Evolutionary conservation across 2,329 filamentous ascomycete species (phyloP), one percentile per base, ranked within the genome.

Genomic region (Trichoderma cornu-damae): DNA sequence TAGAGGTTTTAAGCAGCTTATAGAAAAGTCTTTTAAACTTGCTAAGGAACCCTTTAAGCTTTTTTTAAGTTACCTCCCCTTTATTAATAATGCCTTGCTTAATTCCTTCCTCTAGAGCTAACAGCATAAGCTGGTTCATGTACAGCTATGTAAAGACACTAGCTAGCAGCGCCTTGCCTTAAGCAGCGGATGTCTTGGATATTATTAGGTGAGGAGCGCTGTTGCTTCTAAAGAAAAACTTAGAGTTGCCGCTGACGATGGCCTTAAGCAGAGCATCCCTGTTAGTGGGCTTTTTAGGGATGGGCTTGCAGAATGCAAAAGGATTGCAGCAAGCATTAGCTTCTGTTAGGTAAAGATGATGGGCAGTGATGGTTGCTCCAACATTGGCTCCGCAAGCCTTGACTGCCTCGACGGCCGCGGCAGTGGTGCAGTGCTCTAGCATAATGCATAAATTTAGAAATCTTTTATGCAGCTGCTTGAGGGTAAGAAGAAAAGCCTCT

Each of bases 341-440:
- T 14, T 89, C 84, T 11, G 87, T 90, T 30, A 96, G 79, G 63
- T 83, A 90, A 20, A 96, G 77, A 67, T 96, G 91, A 68, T 96
- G 91, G 2, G 90, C 89, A 0, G 91, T 96, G 63, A 96, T 90
- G 8, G 89, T 93, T 3, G 81, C 86, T 0, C 82, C 87, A 22
- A 96, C 93, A 3, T 82, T 88, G 16, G 86, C 81, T 0, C 90
- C 90, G 67, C 90, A 95, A 12, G 82, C 77, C 62, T 81, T 80
- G 34, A 96, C 92, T 1, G 90, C 86, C 61, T 88, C 83, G 4
- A 96, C 78, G 0, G 91, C 92, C 1, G 88, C 89, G 1, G 84
- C 85, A 1, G 90, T 95, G 9, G 90, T 92, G 77, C 90, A 95
- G 75, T 96, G 92, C 75, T 96, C 89, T 46, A 94, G 72, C 22